Conservation (phyloP, 192 early-diverging fungal genomes). For the Backusella tuberculispora region DNA sequence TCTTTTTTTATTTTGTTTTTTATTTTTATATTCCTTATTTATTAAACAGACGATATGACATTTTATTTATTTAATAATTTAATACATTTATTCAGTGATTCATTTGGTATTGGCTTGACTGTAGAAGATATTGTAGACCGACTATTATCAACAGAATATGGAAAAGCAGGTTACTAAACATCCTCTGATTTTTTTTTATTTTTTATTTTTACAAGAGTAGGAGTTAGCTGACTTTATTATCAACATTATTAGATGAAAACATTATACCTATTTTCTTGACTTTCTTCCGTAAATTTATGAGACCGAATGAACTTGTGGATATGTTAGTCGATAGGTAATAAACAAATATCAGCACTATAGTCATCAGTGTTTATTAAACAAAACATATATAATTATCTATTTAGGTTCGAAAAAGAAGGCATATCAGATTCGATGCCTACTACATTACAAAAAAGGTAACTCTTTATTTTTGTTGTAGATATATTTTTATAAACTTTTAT, state of each 20-base stretch:
- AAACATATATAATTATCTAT: neutral
- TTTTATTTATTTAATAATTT: constrained; percentile 4
- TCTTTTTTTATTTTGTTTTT: neutral
- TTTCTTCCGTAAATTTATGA: constrained; percentile 46
- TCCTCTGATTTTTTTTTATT: neutral
- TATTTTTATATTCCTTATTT: neutral
- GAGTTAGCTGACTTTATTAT: neutral
- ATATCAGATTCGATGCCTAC: constrained; percentile 24
- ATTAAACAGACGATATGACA: neutral
- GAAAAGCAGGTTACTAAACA: constrained; percentile 15
- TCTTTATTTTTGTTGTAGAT: neutral
- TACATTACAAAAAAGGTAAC: constrained; percentile 31
- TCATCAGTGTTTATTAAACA: neutral
- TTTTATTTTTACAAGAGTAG: neutral
- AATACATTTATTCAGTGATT: constrained; percentile 20
- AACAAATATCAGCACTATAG: neutral
- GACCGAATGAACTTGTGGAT: constrained; percentile 34
- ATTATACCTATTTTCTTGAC: constrained; percentile 42
- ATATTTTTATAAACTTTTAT: neutral
- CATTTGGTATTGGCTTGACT: constrained; percentile 23
- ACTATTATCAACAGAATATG: constrained; percentile 17
- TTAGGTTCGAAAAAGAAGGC: constrained; percentile 31
- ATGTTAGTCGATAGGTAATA: constrained; percentile 33
- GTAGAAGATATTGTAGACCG: constrained; percentile 23
- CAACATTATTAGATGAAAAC: constrained; percentile 32